Evolutionary conservation across 257 asterid genomes (phyloP), one percentile per base, ranked within the genome.

Genomic region (Thymus mandschuricus): DNA sequence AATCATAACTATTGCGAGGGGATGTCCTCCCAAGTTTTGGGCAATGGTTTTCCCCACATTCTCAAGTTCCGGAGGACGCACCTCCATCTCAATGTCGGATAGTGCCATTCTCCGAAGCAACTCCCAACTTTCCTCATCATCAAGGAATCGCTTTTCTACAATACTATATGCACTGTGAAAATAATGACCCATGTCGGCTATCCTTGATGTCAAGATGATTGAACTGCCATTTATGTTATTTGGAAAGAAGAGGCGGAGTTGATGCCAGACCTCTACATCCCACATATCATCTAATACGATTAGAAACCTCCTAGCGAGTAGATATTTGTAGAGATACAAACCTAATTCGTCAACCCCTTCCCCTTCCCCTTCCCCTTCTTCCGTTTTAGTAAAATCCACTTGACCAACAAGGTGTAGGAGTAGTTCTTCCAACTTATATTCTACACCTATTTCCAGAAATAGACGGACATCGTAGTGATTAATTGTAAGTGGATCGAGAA

Each of bases 21-120:
- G 79, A 31, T 69, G 75, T 6, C 85, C 81, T 58, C 30, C 63
- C 15, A 60, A 50, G 10, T 38, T 72, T 38, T 38, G 4, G 27
- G 38, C 70, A 48, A 70, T 70, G 9, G 1, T 33, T 31, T 5
- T 60, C 3, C 76, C 76, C 3, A 61, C 11, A 9, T 7, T 6
- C 45, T 61, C 56, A 8, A 72, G 56, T 52, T 31, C 31, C 3
- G 6, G 7, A 59, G 38, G 40, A 31, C 60, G 48, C n/a, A 3
- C 40, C 40, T 8, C 1, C 58, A 0, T 21, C 21, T 64, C 15
- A 10, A 6, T 43, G 48, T 43, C 48, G 11, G n/a, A 6, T 58
- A 8, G 31, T 31, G 54, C 46, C 8, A 48, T 48, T 30, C 7
- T 27, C 6, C 11, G 10, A 30, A 65, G 33, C 31, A 65, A 40